These are phyloP conservation scores for Debaryomyces tyrocola DNA, from an alignment of 805 yeast genomes.

Conservation along the genomic window DNA sequence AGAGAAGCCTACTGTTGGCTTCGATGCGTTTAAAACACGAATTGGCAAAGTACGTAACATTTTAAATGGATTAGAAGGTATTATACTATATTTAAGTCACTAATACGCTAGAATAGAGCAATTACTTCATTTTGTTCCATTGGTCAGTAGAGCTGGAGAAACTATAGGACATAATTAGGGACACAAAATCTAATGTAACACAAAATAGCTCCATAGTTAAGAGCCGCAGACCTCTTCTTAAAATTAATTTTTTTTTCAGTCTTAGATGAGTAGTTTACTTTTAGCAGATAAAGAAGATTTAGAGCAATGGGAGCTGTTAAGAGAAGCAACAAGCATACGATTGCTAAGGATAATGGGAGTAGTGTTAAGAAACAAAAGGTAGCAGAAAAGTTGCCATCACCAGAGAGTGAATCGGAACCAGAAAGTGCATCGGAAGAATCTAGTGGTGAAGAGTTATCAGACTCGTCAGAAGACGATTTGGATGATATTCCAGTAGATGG, in stretches of 20 bases:
- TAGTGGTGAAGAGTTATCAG: conserved; percentile 6
- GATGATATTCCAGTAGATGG: conserved; percentile 11
- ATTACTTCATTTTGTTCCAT: too few relatives aligned
- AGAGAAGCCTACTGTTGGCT: background rate
- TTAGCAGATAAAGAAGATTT: background rate
- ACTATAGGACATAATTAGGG: too few relatives aligned
- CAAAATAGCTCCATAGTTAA: background rate
- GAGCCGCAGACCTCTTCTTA: conserved; percentile 6
- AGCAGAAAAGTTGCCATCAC: conserved; percentile 25
- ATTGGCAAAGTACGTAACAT: conserved; percentile 4
- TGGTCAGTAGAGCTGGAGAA: too few relatives aligned
- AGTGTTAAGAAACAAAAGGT: conserved; percentile 28
- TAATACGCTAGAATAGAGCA: too few relatives aligned
- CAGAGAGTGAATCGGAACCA: conserved; percentile 12
- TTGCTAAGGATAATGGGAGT: conserved; percentile 13
- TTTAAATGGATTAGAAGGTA: background rate
- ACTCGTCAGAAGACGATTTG: conserved; percentile 11
- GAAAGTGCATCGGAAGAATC: conserved; percentile 13
- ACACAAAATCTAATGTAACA: background rate
- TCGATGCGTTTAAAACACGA: background rate
- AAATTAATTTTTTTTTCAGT: conserved; percentile 7
- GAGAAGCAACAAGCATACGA: conserved; percentile 34
- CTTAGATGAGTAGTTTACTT: background rate
- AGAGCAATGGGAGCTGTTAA: conserved; percentile 9
- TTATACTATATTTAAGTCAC: too few relatives aligned